These are phyloP conservation scores for Myriosclerotinia scirpicola DNA, from an alignment of 2,329 filamentous ascomycete genomes.

Conservation along the genomic window DNA sequence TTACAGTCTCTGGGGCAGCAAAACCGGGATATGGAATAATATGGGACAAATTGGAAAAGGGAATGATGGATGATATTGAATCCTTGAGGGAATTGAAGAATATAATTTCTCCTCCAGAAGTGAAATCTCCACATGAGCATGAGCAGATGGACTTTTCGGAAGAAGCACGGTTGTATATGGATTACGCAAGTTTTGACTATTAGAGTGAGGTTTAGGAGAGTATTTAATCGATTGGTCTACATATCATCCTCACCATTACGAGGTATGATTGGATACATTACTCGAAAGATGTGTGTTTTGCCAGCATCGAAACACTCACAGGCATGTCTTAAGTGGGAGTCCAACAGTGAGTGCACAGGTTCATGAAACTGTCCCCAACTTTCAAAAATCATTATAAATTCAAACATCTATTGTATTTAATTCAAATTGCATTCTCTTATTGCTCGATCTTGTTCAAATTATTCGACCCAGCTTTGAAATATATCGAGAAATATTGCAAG, in stretches of 20 bases:
- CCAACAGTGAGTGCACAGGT: no score
- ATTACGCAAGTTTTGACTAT: conserved; percentile 20
- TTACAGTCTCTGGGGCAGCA: conserved; percentile 37
- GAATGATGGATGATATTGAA: conserved; percentile 43
- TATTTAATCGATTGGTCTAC: not conserved
- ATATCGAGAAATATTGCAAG: no score
- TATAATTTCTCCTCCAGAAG: conserved; percentile 19
- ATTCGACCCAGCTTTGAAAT: no score
- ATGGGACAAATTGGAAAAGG: conserved; percentile 43
- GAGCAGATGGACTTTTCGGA: conserved; percentile 19
- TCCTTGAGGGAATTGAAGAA: conserved; percentile 27
- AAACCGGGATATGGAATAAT: conserved; percentile 44
- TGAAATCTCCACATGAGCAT: conserved; percentile 20
- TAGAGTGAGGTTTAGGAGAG: not conserved
- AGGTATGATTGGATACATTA: not conserved
- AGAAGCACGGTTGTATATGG: conserved; percentile 21
- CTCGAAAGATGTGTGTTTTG: not conserved
- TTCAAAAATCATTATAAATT: no score
- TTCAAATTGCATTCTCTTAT: no score
- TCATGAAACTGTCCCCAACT: no score
- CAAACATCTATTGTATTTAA: no score
- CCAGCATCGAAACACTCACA: not conserved
- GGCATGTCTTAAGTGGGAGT: no score
- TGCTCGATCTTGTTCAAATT: no score
- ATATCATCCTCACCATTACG: no score